A percentile compares a stretch with the other conserved stretches of the same genome.
phyloP scores from a whole-genome alignment of 148 eudicot species.

The Suaeda aralocaspica region DNA sequence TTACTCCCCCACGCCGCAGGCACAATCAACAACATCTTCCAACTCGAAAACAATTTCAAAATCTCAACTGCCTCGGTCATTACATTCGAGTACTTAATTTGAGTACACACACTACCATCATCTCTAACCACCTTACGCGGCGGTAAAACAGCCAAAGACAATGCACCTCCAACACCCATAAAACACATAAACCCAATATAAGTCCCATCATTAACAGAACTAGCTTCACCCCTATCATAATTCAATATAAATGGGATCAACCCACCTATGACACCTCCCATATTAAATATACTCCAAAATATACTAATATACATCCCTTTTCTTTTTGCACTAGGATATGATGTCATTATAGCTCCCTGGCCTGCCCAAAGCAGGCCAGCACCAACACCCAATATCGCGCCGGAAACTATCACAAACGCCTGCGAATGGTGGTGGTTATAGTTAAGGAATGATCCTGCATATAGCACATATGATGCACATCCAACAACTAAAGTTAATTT shows the following conservation, averaged over 20 bases:
- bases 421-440: slow-evolving; percentile 72
- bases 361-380: slow-evolving; percentile 94
- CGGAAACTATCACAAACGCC: slow-evolving; percentile 57
- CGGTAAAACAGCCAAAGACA: slow-evolving; percentile 59
- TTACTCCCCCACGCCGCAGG: slow-evolving; percentile 88
- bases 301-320: slow-evolving; percentile 76
- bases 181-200: slow-evolving; percentile 87
- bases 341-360: slow-evolving; percentile 94
- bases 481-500: slow-evolving; percentile 58
- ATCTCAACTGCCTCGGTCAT: slow-evolving; percentile 48
- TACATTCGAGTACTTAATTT: slow-evolving; percentile 66
- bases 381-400: slow-evolving; percentile 72
- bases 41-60: slow-evolving; percentile 59
- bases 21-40: slow-evolving; percentile 79
- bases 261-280: slow-evolving; percentile 96
- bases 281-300: slow-evolving; percentile 86
- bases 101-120: slow-evolving; percentile 70
- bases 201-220: slow-evolving; percentile 85
- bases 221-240: slow-evolving; percentile 52
- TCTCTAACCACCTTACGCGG: slow-evolving; percentile 69
- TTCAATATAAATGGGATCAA: slow-evolving; percentile 68
- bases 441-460: slow-evolving; percentile 66
- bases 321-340: slow-evolving; percentile 58
- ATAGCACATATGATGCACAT: slow-evolving; percentile 71
- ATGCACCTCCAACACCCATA: slow-evolving; percentile 61